Evolutionary conservation across 371 early-diverging fungal species (phyloP).

Genomic region (Mucor saturninus): DNA sequence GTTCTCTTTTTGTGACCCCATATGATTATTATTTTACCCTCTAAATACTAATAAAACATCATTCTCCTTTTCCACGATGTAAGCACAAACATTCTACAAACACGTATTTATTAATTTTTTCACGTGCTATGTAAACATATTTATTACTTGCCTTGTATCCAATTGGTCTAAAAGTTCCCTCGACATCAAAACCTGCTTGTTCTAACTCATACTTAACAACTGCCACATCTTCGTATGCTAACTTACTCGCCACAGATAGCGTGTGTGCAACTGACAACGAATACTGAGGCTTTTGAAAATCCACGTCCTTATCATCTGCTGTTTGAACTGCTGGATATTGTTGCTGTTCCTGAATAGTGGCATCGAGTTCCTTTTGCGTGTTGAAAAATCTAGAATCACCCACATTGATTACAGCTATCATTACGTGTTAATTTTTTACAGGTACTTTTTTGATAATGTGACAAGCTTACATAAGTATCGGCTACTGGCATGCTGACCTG

Average conservation of each 20-base stretch:
- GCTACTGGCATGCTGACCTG: constrained; percentile 36
- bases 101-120: neutral
- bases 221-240: constrained; percentile 61
- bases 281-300: constrained; percentile 37
- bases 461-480: constrained; percentile 35
- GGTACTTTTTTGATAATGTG: no score
- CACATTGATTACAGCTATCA: constrained; percentile 43
- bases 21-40: constrained; percentile 27
- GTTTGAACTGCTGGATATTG: neutral
- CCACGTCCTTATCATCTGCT: neutral
- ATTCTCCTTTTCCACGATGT: constrained; percentile 56
- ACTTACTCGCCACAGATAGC: constrained; percentile 54
- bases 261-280: constrained; percentile 58
- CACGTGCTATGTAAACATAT: neutral
- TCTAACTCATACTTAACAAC: constrained; percentile 60
- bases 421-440: no score
- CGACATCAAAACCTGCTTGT: constrained; percentile 55
- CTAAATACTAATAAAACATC: constrained; percentile 60
- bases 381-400: constrained; percentile 36
- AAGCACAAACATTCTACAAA: constrained; percentile 59
- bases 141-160: constrained; percentile 51
- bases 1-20: neutral
- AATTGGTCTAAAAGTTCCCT: constrained; percentile 53
- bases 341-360: neutral
- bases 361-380: constrained; percentile 9